Conservation (phyloP, 2,329 filamentous ascomycete genomes). For the Grosmannia huntii region DNA sequence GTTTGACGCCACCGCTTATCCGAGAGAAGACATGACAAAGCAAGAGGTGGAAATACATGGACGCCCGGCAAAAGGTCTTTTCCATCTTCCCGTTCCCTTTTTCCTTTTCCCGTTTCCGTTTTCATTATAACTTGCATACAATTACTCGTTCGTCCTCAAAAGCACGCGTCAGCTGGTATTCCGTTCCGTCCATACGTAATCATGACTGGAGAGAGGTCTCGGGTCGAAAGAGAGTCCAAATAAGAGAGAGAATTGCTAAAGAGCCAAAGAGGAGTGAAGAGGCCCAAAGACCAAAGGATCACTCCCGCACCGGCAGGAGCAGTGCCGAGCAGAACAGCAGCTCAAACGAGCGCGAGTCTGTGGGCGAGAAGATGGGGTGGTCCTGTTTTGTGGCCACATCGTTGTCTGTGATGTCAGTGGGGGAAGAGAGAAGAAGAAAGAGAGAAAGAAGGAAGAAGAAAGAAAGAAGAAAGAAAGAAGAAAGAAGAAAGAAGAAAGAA, state of each 20-base stretch:
- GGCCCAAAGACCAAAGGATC: no score
- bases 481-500: not conserved
- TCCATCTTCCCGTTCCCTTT: not conserved
- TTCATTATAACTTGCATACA: not conserved
- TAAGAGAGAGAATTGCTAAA: not conserved
- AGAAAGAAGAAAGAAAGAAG: not conserved
- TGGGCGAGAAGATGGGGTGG: slow-evolving; percentile 36
- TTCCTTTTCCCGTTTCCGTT: not conserved
- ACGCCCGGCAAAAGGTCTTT: no score
- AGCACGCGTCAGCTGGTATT: not conserved
- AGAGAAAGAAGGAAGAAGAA: not conserved
- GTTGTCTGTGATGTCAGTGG: slow-evolving; percentile 17
- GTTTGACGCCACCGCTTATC: no score
- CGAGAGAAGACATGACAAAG: no score
- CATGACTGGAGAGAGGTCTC: not conserved
- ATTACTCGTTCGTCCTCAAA: not conserved
- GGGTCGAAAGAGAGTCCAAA: not conserved
- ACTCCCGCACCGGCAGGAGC: slow-evolving; percentile 20
- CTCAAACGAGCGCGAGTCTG: slow-evolving; percentile 32
- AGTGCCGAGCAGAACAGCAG: slow-evolving; percentile 31
- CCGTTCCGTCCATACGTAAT: not conserved
- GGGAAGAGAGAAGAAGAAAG: not conserved
- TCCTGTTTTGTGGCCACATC: slow-evolving; percentile 34
- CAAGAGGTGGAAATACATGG: not conserved
- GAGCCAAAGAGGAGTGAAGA: no score